Evolutionary conservation across 805 yeast genomes (phyloP).

Genomic region (Candida suzukii): DNA sequence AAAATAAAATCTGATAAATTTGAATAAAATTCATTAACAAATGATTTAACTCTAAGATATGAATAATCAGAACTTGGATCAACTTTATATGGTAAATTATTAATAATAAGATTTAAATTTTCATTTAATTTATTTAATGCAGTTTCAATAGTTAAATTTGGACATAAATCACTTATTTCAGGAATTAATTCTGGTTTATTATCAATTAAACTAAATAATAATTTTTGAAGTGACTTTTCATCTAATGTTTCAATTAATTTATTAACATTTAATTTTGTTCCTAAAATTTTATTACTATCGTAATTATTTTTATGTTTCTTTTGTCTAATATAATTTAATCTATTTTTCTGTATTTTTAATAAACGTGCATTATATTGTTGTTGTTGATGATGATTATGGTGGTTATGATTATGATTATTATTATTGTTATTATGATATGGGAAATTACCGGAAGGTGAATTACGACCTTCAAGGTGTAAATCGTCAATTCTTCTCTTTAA

Average conservation of each 20-base stretch:
- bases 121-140: slow-evolving; percentile 42
- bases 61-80: slow-evolving; percentile 70
- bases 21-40: slow-evolving; percentile 59
- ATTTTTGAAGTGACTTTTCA: slow-evolving; percentile 41
- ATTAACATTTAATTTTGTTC: slow-evolving; percentile 54
- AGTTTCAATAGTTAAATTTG: slow-evolving; percentile 48
- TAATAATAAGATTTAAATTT: slow-evolving; percentile 37
- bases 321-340: slow-evolving; percentile 10
- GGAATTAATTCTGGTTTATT: slow-evolving; percentile 55
- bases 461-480: not conserved
- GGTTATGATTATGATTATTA: not conserved
- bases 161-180: slow-evolving; percentile 45
- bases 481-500: slow-evolving; percentile 1
- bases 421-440: not conserved
- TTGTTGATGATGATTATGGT: not conserved
- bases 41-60: slow-evolving; percentile 62
- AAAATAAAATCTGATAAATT: slow-evolving; percentile 70
- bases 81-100: slow-evolving; percentile 67
- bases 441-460: no score
- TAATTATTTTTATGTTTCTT: slow-evolving; percentile 27
- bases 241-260: slow-evolving; percentile 67
- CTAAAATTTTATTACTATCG: slow-evolving; percentile 30
- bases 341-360: slow-evolving; percentile 5
- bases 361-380: no score
- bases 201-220: slow-evolving; percentile 47